Evolutionary conservation across 2,329 filamentous ascomycete species (phyloP), one percentile per base, ranked within the genome.

Genomic region (Phaeosphaeriaceae sp.): DNA sequence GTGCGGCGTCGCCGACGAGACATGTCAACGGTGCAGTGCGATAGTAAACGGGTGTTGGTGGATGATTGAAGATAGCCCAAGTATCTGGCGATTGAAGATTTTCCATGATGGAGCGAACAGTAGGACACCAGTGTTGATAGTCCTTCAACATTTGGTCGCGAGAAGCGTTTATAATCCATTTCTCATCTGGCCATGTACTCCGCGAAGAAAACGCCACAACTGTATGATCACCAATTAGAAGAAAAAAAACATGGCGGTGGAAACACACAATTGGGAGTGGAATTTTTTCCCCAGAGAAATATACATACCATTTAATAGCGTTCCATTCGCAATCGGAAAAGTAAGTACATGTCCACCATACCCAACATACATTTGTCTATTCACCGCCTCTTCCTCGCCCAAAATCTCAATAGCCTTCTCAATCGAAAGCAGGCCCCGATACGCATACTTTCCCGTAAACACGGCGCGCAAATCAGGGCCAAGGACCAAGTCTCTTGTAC

Each of bases 391-490:
- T 33, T 80, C 70, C 6, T 77, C 65, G 2, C 82, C 81, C 2
- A 87, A 56, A 2, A 76, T 75, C 11, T 73, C 64, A 1, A 74
- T 64, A 0, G 83, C 84, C 13, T 77, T 66, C 1, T 76, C 72
- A 77, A 88, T 87, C 0, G 84, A 82, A 1, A 87, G 75, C 2
- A 89, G 67, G 0, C 81, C 81, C 5, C 86, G 78, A 68, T 86
- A 89, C 26, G 82, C 86, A 67, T 83, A 83, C 54, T 86, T 84
- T 23, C 80, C 74, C 0, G 79, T 79, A 63, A 84, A 88, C 1
- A 73, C 65, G 0, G 84, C 75, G 3, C 43, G 18, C 18, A 76
- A 64, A 0, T 77, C 70, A 3, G 76, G 73, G 0, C 80, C 82
- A 3, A 87, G 71, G 4, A 88, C 66, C 11, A 82, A 64, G 21